Base-by-base conservation (phyloP, 768 basidiomycete species). In the Termitomyces sp. region DNA sequence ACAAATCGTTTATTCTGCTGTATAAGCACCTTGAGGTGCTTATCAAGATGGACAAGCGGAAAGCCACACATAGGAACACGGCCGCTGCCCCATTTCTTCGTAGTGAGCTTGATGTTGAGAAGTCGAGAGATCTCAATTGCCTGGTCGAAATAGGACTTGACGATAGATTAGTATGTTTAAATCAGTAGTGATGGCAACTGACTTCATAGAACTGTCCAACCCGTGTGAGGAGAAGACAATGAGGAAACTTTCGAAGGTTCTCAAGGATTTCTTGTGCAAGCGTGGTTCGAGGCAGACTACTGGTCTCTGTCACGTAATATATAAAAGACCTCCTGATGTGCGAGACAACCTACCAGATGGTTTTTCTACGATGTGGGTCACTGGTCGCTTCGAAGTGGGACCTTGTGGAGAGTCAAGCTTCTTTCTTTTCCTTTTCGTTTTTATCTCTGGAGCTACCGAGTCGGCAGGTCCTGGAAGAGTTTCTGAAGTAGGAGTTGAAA, bases 141-240 rank as follows among this genome's bases (percentile, higher is more conserved):
- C 78, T 95, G 95, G 40, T 91, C 88, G 63, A 96, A 98, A 69
- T 97, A 97, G 0, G 95, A 95, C 95, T 98, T 53, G n/a, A 29
- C 23, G 51, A 58, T 62, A 34, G 50, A 34, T 38, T 57, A 32
- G 34, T 14, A 1, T 41, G 16, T 29, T n/a, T 23, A 21, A 7
- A 54, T 49, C 4, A 21, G 43, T 52, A 1, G 8, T 34, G 50
- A 54, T 46, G 44, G 41, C 21, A 6, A 5, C 43, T 54, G 44
- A 92, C 95, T 82, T 98, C 95, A 67, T 96, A 98, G 70, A 98
- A 98, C 64, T 93, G 88, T 14, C 95, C 95, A 11, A 98, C 94
- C 53, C 92, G 84, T 8, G 95, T 98, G 17, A 98, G 79, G 25
- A 98, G 77, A 29, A 97, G 79, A 66, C 94, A 95, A 63, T 95